Base-by-base conservation (phyloP, 306 rosid genomes). In the Carpinus viminea region DNA sequence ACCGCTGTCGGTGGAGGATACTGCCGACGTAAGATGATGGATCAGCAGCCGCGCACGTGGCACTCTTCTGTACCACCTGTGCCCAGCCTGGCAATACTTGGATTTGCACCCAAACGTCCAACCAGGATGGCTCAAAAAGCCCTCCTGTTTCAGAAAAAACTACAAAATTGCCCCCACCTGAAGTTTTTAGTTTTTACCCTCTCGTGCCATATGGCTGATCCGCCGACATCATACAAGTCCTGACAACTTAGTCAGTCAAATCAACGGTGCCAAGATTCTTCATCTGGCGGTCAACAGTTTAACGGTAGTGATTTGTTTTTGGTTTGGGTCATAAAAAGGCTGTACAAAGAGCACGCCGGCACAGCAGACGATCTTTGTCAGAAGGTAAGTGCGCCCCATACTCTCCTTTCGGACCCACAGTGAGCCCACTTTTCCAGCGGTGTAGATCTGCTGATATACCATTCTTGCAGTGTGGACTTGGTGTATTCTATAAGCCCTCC, bases 1-100 rank as follows among this genome's bases (percentile, higher is more conserved):
- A 53, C 56, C 8, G 31, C 47, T 59, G 90, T 89, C 93, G 90
- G 93, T 85, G 89, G 79, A 50, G 71, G 78, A 79, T 79, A 53
- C 21, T 68, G 41, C 79, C 75, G 74, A 61, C 48, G 21, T 57
- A 48, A 80, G 73, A 85, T 50, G 46, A 48, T 18, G 2, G 31
- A 55, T 64, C 74, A 68, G 45, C 56, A 9, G 43, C 82, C 64
- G 56, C 73, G 75, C 87, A 85, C 83, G 83, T 85, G 93, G 66
- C 74, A 8, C 17, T 15, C 4, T 5, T 10, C 38, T 24, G 2
- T 69, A 26, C 46, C n/a, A 53, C 8, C 8, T 15, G 70, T 24
- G n/a, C 4, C 80, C 80, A 78, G 64, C 65, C 78, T 82, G 66
- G 81, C 75, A 68, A 12, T 50, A 34, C 47, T 73, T 55, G 76